Base-by-base conservation (phyloP, 2,329 filamentous ascomycete genomes). In the Aspergillus ustus region DNA sequence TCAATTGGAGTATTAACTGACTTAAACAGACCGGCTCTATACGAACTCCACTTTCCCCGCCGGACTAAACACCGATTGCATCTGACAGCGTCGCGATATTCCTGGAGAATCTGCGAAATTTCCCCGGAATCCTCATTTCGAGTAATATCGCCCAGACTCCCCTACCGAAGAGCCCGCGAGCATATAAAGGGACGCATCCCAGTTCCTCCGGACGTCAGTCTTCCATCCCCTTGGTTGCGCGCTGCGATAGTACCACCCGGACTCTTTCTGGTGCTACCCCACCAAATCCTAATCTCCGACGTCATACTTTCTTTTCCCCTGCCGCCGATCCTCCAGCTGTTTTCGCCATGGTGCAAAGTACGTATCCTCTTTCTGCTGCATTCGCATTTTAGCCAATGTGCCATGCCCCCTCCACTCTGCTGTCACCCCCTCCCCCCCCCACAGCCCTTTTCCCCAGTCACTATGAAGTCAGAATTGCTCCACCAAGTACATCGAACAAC, bases 331-430 rank as follows among this genome's bases (percentile, higher is more conserved):
- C 64, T 57, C 52, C 53, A 61, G 64, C 56, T 48, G 44, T 25
- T 56, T 61, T 55, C 66, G 73, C 64, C 55, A 78, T 78, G 53
- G 40, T 13, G 75, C 74, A 77, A 63, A 77, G 76, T 78, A 73
- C 31, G 72, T 70, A 56, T 44, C 28, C 13, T 37, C 52, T 37
- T 40, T 59, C 20, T 48, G n/a, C 44, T 55, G 34, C 46, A 51
- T 59, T 51, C 37, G 52, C 34, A 43, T 17, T 19, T 51, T 51
- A 28, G n/a, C 37, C 51, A 15, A 55, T 57, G 19, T 20, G 29
- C 17, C n/a, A n/a, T n/a, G n/a, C n/a, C n/a, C 45, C 28, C n/a
- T 29, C 15, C 43, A 25, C 34, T 17, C 19, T 40, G 25, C 46
- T 52, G 45, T 40, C 40, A 56, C n/a, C 59, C 22, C 52, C 59